Base-by-base conservation (phyloP, 495 filamentous ascomycete species). In the Penicillium robsamsonii region DNA sequence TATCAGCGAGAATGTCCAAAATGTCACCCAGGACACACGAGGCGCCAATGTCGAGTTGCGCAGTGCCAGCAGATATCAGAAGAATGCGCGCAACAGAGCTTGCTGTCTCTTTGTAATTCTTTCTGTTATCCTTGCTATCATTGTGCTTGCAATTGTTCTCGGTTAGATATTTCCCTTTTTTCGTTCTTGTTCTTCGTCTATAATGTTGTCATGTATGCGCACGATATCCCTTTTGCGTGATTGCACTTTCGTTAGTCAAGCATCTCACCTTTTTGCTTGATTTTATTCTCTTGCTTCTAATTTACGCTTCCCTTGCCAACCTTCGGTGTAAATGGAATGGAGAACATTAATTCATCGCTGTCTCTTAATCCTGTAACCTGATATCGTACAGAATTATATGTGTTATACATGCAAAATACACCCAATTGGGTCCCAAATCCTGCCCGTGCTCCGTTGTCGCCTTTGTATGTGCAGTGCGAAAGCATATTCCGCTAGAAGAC, bases 61-160 rank as follows among this genome's bases (percentile, higher is more conserved):
- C 46, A 83, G 84, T 57, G 94, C 94, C 25, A 89, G 85, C 53
- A 74, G 89, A 59, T 92, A 97, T 70, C 95, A 99, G 79, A 96
- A 89, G 81, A 89, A 87, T 60, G 94, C 94, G 24, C 78, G 94
- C 61, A 90, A 87, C 70, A 96, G 93, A 76, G 89, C 89, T 24
- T 97, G 93, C 67, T 96, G 91, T 66, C 78, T 99, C 69, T 70
- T 99, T 56, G 67, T 99, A n/a, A 91, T 99, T 47, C 68, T 99
- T 69, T 88, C 87, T 10, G 81, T 97, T 25, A 92, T 99, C 50
- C 70, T 97, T 58, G 83, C 87, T 10, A 89, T 99, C 53, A 86
- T 99, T 30, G 76, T 99, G 44, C 74, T 97, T 56, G 94, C 95
- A 17, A 88, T 91, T 42, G 81, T 85, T 53, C 65, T 93, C 60